These are phyloP conservation scores for Leishmania turanica DNA, from an alignment of 208 protist species.

Conservation along the genomic window DNA sequence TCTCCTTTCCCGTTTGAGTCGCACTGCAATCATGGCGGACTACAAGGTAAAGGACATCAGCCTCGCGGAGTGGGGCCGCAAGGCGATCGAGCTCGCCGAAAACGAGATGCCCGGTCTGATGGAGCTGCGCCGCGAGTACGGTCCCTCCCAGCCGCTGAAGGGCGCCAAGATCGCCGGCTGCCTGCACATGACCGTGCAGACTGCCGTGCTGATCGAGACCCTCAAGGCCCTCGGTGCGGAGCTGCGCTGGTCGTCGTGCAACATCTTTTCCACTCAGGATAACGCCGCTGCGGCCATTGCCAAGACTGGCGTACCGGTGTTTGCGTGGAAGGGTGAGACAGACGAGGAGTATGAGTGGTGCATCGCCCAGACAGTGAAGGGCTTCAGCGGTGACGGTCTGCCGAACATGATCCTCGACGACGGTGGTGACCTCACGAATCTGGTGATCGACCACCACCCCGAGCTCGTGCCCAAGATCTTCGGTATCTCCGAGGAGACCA, in stretches of 20 bases:
- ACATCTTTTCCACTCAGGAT: constrained; percentile 99
- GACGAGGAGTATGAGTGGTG: constrained; percentile 99
- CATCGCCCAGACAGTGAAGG: constrained; percentile 95
- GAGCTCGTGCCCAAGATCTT: constrained; percentile 94
- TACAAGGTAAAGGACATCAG: constrained; percentile 98
- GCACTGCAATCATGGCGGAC: constrained; percentile 65
- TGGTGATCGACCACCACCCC: constrained; percentile 95
- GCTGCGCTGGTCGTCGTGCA: constrained; percentile 97
- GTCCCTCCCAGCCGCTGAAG: constrained; percentile 92
- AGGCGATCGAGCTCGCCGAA: constrained; percentile 98
- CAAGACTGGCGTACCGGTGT: constrained; percentile 96
- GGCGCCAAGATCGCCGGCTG: constrained; percentile 98
- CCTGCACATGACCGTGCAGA: constrained; percentile 99
- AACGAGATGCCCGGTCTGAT: constrained; percentile 99
- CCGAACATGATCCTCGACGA: constrained; percentile 99
- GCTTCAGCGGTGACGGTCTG: constrained; percentile 83
- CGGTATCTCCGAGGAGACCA: constrained; percentile 99
- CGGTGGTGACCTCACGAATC: constrained; percentile 99
- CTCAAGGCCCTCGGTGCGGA: constrained; percentile 97
- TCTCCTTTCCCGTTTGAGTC: constrained; percentile 4
- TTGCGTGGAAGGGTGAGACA: constrained; percentile 99
- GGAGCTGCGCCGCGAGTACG: constrained; percentile 93
- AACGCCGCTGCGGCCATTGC: constrained; percentile 87
- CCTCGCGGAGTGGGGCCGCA: constrained; percentile 97
- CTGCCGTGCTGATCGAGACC: constrained; percentile 99